Percentiles rank a stretch among this genome's conserved stretches.
Conservation (phyloP, 768 basidiomycete species). For the Gymnopilus junonius region DNA sequence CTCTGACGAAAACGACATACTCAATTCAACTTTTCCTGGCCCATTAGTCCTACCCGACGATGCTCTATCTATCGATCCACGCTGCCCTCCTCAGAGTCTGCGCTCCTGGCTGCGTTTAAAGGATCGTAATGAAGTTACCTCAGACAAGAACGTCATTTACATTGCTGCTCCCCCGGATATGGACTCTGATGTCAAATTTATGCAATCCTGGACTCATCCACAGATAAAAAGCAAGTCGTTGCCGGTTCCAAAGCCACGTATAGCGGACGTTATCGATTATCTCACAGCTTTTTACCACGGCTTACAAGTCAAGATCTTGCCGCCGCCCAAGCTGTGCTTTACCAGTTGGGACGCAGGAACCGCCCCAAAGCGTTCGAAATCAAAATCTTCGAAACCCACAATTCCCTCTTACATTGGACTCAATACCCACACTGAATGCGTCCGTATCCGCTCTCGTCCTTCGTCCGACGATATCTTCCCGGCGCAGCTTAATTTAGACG, state of each 20-base stretch:
- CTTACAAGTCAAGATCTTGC: constrained; percentile 29
- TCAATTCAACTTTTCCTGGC: constrained; percentile 28
- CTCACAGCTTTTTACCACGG: constrained; percentile 39
- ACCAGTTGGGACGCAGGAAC: constrained; percentile 27
- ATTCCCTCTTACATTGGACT: constrained; percentile 33
- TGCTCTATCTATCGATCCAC: constrained; percentile 37
- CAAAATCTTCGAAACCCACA: constrained; percentile 10
- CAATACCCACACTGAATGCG: constrained; percentile 31
- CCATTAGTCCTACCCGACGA: constrained; percentile 38
- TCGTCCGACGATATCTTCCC: constrained; percentile 29
- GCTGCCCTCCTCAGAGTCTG: constrained; percentile 37
- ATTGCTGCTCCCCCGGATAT: constrained; percentile 35
- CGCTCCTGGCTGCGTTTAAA: constrained; percentile 32
- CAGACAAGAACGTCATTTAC: constrained; percentile 30
- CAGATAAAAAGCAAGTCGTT: not conserved
- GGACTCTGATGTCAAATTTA: constrained; percentile 23
- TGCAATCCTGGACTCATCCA: constrained; percentile 29
- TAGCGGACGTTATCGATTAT: constrained; percentile 32
- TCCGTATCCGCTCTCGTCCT: constrained; percentile 37
- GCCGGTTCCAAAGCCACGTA: constrained; percentile 13
- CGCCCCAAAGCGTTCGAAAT: constrained; percentile 7
- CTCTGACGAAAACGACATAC: not conserved
- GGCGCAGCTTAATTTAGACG: constrained; percentile 39
- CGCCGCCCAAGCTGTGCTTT: constrained; percentile 24
- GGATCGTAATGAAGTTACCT: constrained; percentile 36